Percentiles rank a stretch among this genome's conserved stretches.
Conservation (phyloP, 192 early-diverging fungal species). For the Mortierella claussenii region DNA sequence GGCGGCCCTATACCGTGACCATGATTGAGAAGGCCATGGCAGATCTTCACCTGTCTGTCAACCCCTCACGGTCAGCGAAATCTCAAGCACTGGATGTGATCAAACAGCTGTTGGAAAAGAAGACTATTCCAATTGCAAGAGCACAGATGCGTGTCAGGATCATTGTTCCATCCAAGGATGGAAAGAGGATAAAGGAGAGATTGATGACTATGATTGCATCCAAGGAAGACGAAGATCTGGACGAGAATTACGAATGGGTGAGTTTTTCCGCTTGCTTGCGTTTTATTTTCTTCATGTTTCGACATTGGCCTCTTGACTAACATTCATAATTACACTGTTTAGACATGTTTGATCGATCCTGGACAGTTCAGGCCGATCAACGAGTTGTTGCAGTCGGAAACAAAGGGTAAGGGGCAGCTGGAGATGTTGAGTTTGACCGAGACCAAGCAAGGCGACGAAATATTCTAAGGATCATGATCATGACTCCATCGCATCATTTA, state of each 20-base stretch:
- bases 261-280: slow-evolving; percentile 4
- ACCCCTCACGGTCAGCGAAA: slow-evolving; percentile 89
- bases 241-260: slow-evolving; percentile 88
- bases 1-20: slow-evolving; percentile 94
- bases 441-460: slow-evolving; percentile 74
- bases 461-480: slow-evolving; percentile 62
- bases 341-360: slow-evolving; percentile 90
- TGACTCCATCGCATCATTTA: no score
- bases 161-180: slow-evolving; percentile 84
- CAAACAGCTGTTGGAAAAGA: slow-evolving; percentile 89
- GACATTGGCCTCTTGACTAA: not conserved
- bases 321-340: slow-evolving; percentile 21
- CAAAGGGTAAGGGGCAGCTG: slow-evolving; percentile 88
- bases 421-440: slow-evolving; percentile 88
- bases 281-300: not conserved
- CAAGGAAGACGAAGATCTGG: slow-evolving; percentile 82
- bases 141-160: slow-evolving; percentile 94
- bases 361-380: slow-evolving; percentile 87
- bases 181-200: slow-evolving; percentile 88
- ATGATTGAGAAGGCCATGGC: slow-evolving; percentile 99
- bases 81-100: slow-evolving; percentile 96
- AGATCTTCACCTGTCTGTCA: slow-evolving; percentile 92
- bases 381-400: slow-evolving; percentile 87
- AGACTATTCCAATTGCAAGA: slow-evolving; percentile 89
- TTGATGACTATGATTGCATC: slow-evolving; percentile 66